phyloP scores from a whole-genome alignment of 2,329 filamentous ascomycete genomes.

The Ophiostoma tasmaniense region DNA sequence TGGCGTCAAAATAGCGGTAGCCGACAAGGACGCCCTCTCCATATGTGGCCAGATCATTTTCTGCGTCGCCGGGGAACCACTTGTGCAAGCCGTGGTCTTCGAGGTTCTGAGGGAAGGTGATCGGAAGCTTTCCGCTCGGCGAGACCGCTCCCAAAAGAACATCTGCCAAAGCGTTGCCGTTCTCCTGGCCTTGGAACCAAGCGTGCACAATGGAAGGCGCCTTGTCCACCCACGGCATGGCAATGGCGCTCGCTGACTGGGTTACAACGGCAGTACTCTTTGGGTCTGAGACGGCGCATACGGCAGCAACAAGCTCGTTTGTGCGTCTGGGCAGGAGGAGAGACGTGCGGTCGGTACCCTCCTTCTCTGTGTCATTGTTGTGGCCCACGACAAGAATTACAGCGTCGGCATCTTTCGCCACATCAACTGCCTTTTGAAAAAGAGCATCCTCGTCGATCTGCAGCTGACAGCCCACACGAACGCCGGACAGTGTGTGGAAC shows the following conservation, averaged over 20 bases:
- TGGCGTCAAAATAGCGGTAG: constrained; percentile 62
- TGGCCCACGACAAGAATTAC: constrained; percentile 16
- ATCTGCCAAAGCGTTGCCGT: constrained; percentile 71
- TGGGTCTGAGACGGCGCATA: constrained; percentile 40
- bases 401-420: constrained; percentile 37
- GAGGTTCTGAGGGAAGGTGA: constrained; percentile 53
- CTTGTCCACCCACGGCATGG: constrained; percentile 45
- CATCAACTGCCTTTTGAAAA: constrained; percentile 18
- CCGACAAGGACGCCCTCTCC: constrained; percentile 67
- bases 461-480: constrained; percentile 18
- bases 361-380: constrained; percentile 26
- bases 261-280: constrained; percentile 45
- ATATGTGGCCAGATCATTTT: constrained; percentile 55
- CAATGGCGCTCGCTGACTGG: constrained; percentile 67
- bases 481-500: constrained; percentile 22
- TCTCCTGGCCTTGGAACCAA: constrained; percentile 85
- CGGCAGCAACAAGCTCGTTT: constrained; percentile 34
- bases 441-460: constrained; percentile 13
- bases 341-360: constrained; percentile 18
- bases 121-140: constrained; percentile 58
- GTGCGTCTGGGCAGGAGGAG: constrained; percentile 16
- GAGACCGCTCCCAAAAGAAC: constrained; percentile 66
- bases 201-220: constrained; percentile 55
- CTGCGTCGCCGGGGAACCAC: constrained; percentile 51
- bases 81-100: constrained; percentile 62